These are phyloP conservation scores for Lachnellula suecica DNA, from an alignment of 2,329 filamentous ascomycete species.

Conservation along the genomic window DNA sequence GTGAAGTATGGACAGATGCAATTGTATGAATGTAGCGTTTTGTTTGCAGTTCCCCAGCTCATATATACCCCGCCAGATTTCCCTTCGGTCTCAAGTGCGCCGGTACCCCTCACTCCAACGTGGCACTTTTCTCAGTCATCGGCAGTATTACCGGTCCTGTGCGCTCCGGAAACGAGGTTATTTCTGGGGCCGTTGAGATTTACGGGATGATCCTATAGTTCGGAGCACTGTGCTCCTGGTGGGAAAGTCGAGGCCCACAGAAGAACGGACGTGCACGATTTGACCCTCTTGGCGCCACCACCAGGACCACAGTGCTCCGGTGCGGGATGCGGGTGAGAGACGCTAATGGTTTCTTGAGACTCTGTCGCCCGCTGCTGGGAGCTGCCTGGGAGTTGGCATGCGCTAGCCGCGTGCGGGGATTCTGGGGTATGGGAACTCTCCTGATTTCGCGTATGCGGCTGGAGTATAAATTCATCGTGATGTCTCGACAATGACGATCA, in stretches of 20 bases:
- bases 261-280: background rate
- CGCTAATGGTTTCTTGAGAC: too few species aligned
- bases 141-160: too few species aligned
- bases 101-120: background rate
- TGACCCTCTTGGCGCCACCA: background rate
- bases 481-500: background rate
- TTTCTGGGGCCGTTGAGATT: background rate
- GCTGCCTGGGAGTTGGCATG: too few species aligned
- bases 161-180: background rate
- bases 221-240: slow-evolving; percentile 7
- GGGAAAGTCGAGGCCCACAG: background rate
- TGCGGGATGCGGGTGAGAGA: too few species aligned
- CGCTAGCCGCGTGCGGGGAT: slow-evolving; percentile 1
- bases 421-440: slow-evolving; percentile 9
- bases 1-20: background rate
- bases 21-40: background rate
- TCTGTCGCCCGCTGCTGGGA: too few species aligned
- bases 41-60: background rate
- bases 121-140: background rate
- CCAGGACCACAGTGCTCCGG: slow-evolving; percentile 14
- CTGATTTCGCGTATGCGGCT: background rate
- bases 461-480: slow-evolving; percentile 7
- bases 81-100: background rate
- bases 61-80: slow-evolving; percentile 2
- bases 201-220: background rate